These are phyloP conservation scores for Phaeolepiota aurea DNA, from an alignment of 768 basidiomycete species.

Conservation along the genomic window DNA sequence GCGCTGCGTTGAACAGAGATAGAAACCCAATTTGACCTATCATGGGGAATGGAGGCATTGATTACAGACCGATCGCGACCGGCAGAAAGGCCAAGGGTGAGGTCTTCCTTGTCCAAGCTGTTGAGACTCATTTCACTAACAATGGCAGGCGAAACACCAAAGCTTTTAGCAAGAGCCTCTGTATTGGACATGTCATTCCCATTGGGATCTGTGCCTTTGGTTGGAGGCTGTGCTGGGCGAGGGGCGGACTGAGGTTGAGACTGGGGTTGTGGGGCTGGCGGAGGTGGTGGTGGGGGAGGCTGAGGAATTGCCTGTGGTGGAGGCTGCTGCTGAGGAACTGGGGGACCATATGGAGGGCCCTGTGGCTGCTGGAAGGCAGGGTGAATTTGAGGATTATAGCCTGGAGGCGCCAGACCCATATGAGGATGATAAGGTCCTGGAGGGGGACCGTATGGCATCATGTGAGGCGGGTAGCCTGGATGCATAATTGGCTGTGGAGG, in stretches of 20 bases:
- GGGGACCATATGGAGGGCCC: conserved; percentile 27
- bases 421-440: conserved; percentile 27
- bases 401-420: conserved; percentile 29
- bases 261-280: conserved; percentile 17
- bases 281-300: conserved; percentile 29
- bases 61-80: conserved; percentile 55
- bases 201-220: conserved; percentile 74
- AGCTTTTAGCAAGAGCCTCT: conserved; percentile 67
- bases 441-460: conserved; percentile 32
- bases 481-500: conserved; percentile 12
- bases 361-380: conserved; percentile 53
- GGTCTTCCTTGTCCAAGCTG: conserved; percentile 55
- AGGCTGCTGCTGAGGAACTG: conserved; percentile 23
- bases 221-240: conserved; percentile 19
- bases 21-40: conserved; percentile 52
- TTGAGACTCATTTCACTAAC: conserved; percentile 55
- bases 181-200: conserved; percentile 73
- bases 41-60: conserved; percentile 49
- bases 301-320: conserved; percentile 15
- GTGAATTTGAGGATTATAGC: conserved; percentile 51
- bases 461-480: conserved; percentile 27
- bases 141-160: conserved; percentile 69
- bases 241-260: conserved; percentile 14
- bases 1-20: conserved; percentile 45
- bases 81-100: conserved; percentile 67